Base-by-base conservation (phyloP, 2,329 filamentous ascomycete genomes). In the Mycosphaerella sp. region DNA sequence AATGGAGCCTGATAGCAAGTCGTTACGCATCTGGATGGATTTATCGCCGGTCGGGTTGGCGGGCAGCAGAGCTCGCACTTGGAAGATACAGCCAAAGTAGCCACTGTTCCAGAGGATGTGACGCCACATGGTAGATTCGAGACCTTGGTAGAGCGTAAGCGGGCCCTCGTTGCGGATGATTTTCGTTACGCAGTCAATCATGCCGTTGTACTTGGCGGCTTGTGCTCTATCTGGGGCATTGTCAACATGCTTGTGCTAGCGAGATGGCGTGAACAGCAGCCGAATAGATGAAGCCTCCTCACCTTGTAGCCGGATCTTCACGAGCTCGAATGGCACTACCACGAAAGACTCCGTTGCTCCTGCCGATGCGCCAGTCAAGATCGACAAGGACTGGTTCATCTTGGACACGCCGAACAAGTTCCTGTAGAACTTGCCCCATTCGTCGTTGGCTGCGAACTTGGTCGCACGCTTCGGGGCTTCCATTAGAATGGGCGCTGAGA, bases 21-120 rank as follows among this genome's bases (percentile, higher is more conserved):
- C 90, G 68, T 95, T 96, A 53, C 79, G 73, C 72, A 95, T 87
- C 73, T 96, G 85, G 47, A 80, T 78, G 59, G 78, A 78, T 79
- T 95, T 95, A 71, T 81, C 85, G 50, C 86, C 81, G n/a, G 85
- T 83, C 0, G 64, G 64, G 56, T 67, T 67, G 67, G 82, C 79
- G 56, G 93, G 93, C 41, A 98, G 73, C 60, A 96, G 76, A 54
- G 82, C 80, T 68, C 90, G 86, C 57, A 97, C 88, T 74, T 98
- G 93, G 82, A 94, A 95, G 70, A 98, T 98, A 73, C 89, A 94
- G 66, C 93, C 93, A 70, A 98, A 98, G 79, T 95, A 96, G 53
- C 90, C 91, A 12, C 87, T 82, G 73, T 96, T 96, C 90, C 90
- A 96, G 54, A 89, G 76, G 50, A 89, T 82, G 73, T 98, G 93